These are phyloP conservation scores for Breynia disticha DNA, from an alignment of 441 rosid genomes.

Conservation along the genomic window DNA sequence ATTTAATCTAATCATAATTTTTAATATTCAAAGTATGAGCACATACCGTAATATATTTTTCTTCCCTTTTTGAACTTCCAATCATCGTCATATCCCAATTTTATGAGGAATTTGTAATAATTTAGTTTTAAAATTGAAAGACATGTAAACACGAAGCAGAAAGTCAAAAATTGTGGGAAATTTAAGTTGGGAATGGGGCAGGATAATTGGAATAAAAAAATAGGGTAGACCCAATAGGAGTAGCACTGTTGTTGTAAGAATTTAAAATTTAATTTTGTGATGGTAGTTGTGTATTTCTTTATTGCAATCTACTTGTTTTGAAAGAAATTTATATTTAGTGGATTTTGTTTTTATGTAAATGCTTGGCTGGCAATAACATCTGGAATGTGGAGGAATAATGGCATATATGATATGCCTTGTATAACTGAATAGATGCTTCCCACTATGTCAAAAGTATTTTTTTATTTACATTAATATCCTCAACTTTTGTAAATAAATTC, in stretches of 20 bases:
- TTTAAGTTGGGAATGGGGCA: constrained; percentile 2
- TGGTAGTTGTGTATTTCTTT: not conserved
- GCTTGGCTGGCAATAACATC: constrained; percentile 31
- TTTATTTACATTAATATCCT: too few species aligned
- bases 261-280: not conserved
- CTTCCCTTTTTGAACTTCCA: too few species aligned
- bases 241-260: not conserved
- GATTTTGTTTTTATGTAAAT: constrained; percentile 10
- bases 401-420: constrained; percentile 22
- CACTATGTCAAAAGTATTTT: too few species aligned
- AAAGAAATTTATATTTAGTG: constrained; percentile 10
- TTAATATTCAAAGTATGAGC: too few species aligned
- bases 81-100: too few species aligned
- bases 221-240: not conserved
- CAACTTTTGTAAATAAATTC: too few species aligned
- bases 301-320: not conserved
- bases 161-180: not conserved
- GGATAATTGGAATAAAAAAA: constrained; percentile 2
- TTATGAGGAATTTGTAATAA: too few species aligned
- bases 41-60: too few species aligned
- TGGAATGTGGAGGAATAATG: constrained; percentile 5
- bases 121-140: too few species aligned
- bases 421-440: constrained; percentile 25
- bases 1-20: too few species aligned
- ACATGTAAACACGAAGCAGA: not conserved